Percentiles rank a stretch among this genome's conserved stretches.
Evolutionary conservation across 306 rosid genomes (phyloP).

Genomic region (Quillaja saponaria): DNA sequence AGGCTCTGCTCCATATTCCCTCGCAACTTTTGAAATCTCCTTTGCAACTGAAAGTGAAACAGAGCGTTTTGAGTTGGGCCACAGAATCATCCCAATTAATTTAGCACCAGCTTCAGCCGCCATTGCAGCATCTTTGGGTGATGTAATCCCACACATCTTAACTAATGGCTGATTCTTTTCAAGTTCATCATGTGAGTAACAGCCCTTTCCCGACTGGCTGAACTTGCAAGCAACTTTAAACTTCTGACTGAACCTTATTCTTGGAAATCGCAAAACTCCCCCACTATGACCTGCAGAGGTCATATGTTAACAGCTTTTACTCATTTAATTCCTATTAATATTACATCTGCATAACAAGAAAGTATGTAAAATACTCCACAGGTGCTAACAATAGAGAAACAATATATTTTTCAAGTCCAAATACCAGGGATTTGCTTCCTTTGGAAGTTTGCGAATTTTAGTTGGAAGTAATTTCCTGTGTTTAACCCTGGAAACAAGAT

Average conservation of each 20-base stretch:
- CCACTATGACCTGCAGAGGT: conserved; percentile 45
- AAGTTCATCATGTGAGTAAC: conserved; percentile 33
- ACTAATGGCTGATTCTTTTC: conserved; percentile 57
- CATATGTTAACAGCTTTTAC: conserved; percentile 5
- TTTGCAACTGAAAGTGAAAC: conserved; percentile 77
- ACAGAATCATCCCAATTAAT: conserved; percentile 89
- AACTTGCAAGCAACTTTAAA: conserved; percentile 45
- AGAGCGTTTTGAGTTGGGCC: conserved; percentile 93
- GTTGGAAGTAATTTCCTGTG: conserved; percentile 42
- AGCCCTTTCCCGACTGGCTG: conserved; percentile 36
- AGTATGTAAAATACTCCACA: conserved; percentile 5
- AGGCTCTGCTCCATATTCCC: conserved; percentile 75
- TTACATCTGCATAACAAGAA: conserved; percentile 4
- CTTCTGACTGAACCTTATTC: conserved; percentile 33
- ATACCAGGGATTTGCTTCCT: conserved; percentile 39
- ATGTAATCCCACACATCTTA: conserved; percentile 96
- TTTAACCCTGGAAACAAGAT: conserved; percentile 49
- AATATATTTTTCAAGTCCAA: conserved; percentile 4
- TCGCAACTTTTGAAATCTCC: conserved; percentile 85
- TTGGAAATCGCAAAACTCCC: conserved; percentile 39
- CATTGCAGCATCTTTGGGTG: conserved; percentile 84
- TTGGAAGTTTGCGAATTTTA: conserved; percentile 34
- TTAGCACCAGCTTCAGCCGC: conserved; percentile 97
- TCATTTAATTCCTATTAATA: not conserved
- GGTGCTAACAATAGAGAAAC: not conserved